Percentiles rank a stretch among this genome's conserved stretches.
These are phyloP conservation scores for Naegleria gruberi DNA, from an alignment of 208 protist species.

Conservation along the genomic window DNA sequence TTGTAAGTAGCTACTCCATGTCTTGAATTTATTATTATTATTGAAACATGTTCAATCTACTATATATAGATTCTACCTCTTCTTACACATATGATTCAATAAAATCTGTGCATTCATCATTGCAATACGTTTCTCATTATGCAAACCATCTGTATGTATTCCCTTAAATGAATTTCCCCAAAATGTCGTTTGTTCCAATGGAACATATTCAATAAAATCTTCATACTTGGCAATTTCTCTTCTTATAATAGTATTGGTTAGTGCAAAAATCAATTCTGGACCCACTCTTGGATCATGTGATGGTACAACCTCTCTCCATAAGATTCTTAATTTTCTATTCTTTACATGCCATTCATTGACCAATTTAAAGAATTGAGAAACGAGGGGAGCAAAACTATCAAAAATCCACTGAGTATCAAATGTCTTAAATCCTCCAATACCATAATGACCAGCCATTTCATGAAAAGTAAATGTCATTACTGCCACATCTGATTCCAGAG, in stretches of 20 bases:
- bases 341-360: not conserved
- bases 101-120: not conserved
- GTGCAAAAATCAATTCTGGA: not conserved
- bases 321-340: not conserved
- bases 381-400: not conserved
- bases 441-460: not conserved
- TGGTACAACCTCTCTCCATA: not conserved
- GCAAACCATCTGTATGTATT: not conserved
- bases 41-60: too few relatives aligned
- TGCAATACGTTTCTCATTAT: not conserved
- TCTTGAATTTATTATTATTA: too few relatives aligned
- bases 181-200: not conserved
- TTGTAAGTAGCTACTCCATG: too few relatives aligned
- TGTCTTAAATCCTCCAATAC: not conserved
- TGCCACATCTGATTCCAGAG: not conserved
- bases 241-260: not conserved
- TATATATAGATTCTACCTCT: too few relatives aligned
- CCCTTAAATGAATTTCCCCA: not conserved
- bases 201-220: not conserved
- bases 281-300: not conserved
- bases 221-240: not conserved
- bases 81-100: not conserved
- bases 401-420: not conserved
- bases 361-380: not conserved
- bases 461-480: not conserved